Conservation (phyloP, 331 rosid species). For the Saraca asoca region DNA sequence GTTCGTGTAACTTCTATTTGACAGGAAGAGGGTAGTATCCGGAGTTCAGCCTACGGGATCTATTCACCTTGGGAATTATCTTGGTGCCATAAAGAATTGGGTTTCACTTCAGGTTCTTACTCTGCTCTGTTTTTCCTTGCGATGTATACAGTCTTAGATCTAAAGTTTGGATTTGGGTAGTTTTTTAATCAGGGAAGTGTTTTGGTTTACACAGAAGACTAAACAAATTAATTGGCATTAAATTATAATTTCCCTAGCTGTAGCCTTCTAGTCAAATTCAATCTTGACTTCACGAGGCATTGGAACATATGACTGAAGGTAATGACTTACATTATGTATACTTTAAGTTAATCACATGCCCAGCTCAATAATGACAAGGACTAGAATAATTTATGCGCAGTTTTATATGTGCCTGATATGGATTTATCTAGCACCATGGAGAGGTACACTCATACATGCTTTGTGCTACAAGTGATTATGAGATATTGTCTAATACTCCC, state of each 20-base stretch:
- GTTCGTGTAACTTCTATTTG: slow-evolving; percentile 25
- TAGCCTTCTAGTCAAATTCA: neutral
- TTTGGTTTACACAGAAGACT: neutral
- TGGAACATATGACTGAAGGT: neutral
- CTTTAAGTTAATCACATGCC: neutral
- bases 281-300: neutral
- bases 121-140: slow-evolving; percentile 5
- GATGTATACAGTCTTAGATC: neutral
- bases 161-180: neutral
- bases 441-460: neutral
- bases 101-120: slow-evolving; percentile 73
- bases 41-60: slow-evolving; percentile 99
- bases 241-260: neutral
- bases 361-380: neutral
- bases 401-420: neutral
- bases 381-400: neutral
- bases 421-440: slow-evolving; percentile 1
- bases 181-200: neutral
- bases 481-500: neutral
- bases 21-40: slow-evolving; percentile 91
- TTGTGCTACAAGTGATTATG: neutral
- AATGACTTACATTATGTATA: neutral
- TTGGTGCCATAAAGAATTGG: slow-evolving; percentile 96
- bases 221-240: neutral
- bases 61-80: slow-evolving; percentile 89